These are phyloP conservation scores for Penicillium bovifimosum DNA, from an alignment of 495 filamentous ascomycete species.

Conservation along the genomic window DNA sequence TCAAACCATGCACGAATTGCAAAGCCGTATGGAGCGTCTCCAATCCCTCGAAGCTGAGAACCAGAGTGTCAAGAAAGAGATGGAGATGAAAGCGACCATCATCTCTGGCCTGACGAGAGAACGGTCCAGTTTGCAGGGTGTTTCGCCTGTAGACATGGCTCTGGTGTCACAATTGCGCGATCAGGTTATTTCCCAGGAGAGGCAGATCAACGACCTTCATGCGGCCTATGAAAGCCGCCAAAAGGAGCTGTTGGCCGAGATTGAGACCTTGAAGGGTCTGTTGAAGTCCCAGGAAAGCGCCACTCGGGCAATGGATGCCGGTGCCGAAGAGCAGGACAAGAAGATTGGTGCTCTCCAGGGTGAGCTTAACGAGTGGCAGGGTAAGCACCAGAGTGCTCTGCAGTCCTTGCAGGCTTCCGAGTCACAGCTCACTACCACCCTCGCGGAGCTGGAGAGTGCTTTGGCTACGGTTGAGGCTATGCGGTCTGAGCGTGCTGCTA, in stretches of 20 bases:
- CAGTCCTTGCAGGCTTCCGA: conserved; percentile 70
- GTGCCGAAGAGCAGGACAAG: conserved; percentile 49
- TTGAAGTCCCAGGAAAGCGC: conserved; percentile 45
- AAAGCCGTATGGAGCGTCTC: conserved; percentile 79
- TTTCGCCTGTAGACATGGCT: conserved; percentile 85
- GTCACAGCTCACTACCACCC: conserved; percentile 62
- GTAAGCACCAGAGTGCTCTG: conserved; percentile 64
- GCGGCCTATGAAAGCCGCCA: conserved; percentile 67
- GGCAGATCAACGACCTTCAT: conserved; percentile 68
- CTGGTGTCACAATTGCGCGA: conserved; percentile 83
- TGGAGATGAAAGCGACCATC: conserved; percentile 91
- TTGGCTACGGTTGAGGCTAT: conserved; percentile 44
- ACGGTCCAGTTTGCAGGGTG: conserved; percentile 75
- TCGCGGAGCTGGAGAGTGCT: conserved; percentile 62
- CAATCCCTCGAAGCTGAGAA: conserved; percentile 85
- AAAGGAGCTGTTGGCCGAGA: conserved; percentile 61
- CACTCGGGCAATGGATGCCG: conserved; percentile 39
- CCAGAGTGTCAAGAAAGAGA: conserved; percentile 78
- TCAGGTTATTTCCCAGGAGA: conserved; percentile 80
- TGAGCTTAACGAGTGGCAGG: conserved; percentile 70
- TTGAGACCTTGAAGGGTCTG: conserved; percentile 59
- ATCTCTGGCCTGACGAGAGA: conserved; percentile 92
- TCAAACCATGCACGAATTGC: conserved; percentile 86
- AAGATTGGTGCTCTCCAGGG: conserved; percentile 67
- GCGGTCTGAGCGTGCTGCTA: conserved; percentile 34